Evolutionary conservation across 2,329 filamentous ascomycete species (phyloP).

Genomic region (Tympanopsis confertula): DNA sequence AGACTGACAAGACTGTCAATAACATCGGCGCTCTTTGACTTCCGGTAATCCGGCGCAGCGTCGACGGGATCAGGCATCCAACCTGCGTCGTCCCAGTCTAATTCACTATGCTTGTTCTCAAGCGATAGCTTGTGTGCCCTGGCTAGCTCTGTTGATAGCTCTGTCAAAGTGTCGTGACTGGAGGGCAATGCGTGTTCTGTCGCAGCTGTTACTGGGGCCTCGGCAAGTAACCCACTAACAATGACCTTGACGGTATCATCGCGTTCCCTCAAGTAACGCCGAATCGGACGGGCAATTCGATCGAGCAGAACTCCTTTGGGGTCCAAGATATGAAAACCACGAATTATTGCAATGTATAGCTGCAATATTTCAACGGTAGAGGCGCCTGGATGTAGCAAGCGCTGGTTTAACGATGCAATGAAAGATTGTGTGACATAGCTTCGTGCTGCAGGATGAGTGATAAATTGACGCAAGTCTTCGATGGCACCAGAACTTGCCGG

Average conservation of each 20-base stretch:
- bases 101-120: constrained; percentile 22
- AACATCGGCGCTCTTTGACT: constrained; percentile 50
- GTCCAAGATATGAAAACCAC: constrained; percentile 50
- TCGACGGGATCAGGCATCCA: constrained; percentile 59
- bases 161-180: constrained; percentile 29
- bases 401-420: constrained; percentile 34
- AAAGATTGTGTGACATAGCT: constrained; percentile 41
- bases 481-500: constrained; percentile 44
- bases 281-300: constrained; percentile 52
- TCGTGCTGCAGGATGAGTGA: constrained; percentile 37
- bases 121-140: constrained; percentile 7
- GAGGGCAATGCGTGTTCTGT: constrained; percentile 11
- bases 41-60: constrained; percentile 52
- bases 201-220: constrained; percentile 21
- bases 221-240: constrained; percentile 49
- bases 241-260: constrained; percentile 58
- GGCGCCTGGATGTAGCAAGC: constrained; percentile 49
- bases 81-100: constrained; percentile 56
- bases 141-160: constrained; percentile 26
- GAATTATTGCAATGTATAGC: constrained; percentile 56
- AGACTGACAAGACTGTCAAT: constrained; percentile 53
- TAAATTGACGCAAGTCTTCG: constrained; percentile 46
- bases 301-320: constrained; percentile 55
- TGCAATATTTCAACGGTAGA: constrained; percentile 57
- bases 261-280: constrained; percentile 49